Evolutionary conservation across 2,329 filamentous ascomycete genomes (phyloP).

Genomic region (Didymellaceae sp.): DNA sequence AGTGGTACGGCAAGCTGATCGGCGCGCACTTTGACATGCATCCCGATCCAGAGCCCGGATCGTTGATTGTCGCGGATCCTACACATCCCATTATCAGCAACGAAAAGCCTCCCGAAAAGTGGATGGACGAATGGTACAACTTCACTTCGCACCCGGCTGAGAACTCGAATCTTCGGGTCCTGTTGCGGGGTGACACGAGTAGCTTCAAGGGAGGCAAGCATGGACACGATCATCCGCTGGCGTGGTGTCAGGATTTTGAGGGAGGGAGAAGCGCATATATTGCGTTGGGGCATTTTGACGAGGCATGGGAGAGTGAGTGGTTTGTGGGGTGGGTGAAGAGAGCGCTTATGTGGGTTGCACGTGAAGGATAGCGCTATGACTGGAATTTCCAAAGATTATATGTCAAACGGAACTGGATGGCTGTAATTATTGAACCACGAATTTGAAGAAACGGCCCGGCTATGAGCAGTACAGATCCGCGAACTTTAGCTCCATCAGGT

Average conservation of each 20-base stretch:
- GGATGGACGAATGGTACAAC: conserved; percentile 42
- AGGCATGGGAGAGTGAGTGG: conserved; percentile 35
- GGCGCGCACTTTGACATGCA: conserved; percentile 39
- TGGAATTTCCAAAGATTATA: neutral
- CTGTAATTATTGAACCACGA: no score
- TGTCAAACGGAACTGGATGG: neutral
- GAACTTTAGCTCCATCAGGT: no score
- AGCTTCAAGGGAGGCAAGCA: conserved; percentile 32
- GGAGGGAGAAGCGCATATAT: conserved; percentile 33
- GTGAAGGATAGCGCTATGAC: neutral
- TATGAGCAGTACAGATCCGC: no score
- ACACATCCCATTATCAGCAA: conserved; percentile 1
- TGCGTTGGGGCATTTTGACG: conserved; percentile 38
- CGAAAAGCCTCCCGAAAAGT: neutral
- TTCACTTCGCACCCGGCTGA: conserved; percentile 32
- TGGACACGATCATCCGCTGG: conserved; percentile 37
- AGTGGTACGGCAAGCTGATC: conserved; percentile 32
- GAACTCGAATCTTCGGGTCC: conserved; percentile 27
- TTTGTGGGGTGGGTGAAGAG: conserved; percentile 26
- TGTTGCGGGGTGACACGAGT: conserved; percentile 29
- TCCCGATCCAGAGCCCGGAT: conserved; percentile 28
- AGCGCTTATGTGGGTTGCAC: conserved; percentile 29
- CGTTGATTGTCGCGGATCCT: conserved; percentile 13
- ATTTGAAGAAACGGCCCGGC: no score
- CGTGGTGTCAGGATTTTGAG: conserved; percentile 41